A percentile compares a stretch with the other conserved stretches of the same genome.
phyloP scores from a whole-genome alignment of 1,139 yeast genomes.

The Petasospora rhodanensis region DNA sequence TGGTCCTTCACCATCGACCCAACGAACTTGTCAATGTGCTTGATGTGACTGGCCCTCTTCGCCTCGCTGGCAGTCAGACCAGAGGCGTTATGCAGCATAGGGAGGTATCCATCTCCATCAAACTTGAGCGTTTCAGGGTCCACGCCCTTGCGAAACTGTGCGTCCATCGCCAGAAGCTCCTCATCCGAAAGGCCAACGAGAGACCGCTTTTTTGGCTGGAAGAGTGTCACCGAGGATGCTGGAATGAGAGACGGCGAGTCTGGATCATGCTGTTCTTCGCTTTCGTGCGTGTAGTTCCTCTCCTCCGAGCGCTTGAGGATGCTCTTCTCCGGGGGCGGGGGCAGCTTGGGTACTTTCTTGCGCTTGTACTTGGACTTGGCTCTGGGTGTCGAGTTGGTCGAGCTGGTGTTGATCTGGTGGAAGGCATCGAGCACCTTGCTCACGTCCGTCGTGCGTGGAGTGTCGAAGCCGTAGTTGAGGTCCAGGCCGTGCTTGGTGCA shows the following conservation, averaged over 20 bases:
- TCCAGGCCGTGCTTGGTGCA: conserved; percentile 7
- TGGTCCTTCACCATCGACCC: conserved; percentile 14
- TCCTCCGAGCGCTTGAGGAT: conserved; percentile 26
- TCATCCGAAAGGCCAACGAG: conserved; percentile 61
- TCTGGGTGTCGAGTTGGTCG: conserved; percentile 1
- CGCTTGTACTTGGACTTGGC: conserved; percentile 7
- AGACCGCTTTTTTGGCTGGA: conserved; percentile 41
- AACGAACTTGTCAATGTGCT: conserved; percentile 19
- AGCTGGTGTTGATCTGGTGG: conserved; percentile 7
- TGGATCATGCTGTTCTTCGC: not conserved
- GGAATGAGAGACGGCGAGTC: conserved; percentile 4
- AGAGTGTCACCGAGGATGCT: conserved; percentile 7
- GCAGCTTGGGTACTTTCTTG: conserved; percentile 24
- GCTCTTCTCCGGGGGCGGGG: conserved; percentile 32
- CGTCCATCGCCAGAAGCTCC: conserved; percentile 58
- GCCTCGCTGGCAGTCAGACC: conserved; percentile 5
- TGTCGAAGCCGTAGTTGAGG: conserved; percentile 21
- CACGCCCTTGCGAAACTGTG: conserved; percentile 38
- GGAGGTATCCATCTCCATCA: conserved; percentile 22
- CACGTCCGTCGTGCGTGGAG: conserved; percentile 12
- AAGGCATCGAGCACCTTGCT: conserved; percentile 16
- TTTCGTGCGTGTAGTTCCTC: not conserved
- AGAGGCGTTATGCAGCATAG: conserved; percentile 8
- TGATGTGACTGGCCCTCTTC: conserved; percentile 7
- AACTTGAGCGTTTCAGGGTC: conserved; percentile 28